Percentiles rank a stretch among this genome's conserved stretches.
These are phyloP conservation scores for Fraxinus excelsior DNA, from an alignment of 257 asterid genomes.

Conservation along the genomic window DNA sequence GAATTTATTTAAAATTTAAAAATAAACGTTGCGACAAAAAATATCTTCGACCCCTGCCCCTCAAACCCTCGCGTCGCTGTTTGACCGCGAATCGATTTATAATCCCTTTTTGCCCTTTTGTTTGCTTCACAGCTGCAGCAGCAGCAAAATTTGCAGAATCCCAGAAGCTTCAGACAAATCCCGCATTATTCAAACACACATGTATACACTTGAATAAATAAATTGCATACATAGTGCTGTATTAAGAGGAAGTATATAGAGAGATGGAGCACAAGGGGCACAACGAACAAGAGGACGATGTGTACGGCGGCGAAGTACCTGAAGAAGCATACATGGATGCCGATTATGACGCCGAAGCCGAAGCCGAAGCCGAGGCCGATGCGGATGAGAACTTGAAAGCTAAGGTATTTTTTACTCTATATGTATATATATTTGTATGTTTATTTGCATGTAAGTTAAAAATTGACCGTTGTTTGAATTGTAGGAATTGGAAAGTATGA, in stretches of 20 bases:
- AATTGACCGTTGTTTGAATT: slow-evolving; percentile 15
- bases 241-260: slow-evolving; percentile 8
- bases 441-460: not conserved
- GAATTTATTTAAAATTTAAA: too few species aligned
- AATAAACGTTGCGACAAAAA: too few species aligned
- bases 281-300: slow-evolving; percentile 54
- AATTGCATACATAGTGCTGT: slow-evolving; percentile 14
- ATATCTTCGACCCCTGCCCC: not conserved
- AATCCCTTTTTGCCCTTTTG: not conserved
- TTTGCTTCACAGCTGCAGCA: not conserved
- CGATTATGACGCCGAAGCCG: slow-evolving; percentile 41
- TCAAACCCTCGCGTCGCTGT: not conserved
- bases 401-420: slow-evolving; percentile 32
- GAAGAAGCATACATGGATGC: slow-evolving; percentile 66
- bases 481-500: slow-evolving; percentile 78
- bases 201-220: slow-evolving; percentile 9
- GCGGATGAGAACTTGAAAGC: slow-evolving; percentile 41
- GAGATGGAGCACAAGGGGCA: slow-evolving; percentile 42
- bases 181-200: not conserved
- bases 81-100: not conserved
- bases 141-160: not conserved
- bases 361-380: slow-evolving; percentile 40
- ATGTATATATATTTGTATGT: not conserved
- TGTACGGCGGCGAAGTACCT: slow-evolving; percentile 63
- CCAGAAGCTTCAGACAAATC: not conserved